Evolutionary conservation across 306 rosid species (phyloP), one percentile per base, ranked within the genome.

Genomic region (Lathyrus sativus): DNA sequence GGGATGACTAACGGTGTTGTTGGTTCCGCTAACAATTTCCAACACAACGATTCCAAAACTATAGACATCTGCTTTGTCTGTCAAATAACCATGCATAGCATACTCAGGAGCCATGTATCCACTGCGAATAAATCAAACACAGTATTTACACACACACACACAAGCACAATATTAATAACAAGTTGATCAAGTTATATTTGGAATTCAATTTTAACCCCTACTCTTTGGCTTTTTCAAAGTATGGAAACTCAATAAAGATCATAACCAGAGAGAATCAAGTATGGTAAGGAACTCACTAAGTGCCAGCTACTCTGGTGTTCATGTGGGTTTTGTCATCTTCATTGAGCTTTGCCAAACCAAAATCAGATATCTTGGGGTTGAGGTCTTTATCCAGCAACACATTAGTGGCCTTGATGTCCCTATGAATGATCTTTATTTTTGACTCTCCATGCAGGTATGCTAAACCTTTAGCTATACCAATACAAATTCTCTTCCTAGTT

Each of bases 391-490:
- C 39, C 6, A 35, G 39, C 39, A 35, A 35, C 9, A 35, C 39
- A 35, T 35, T 35, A 7, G 39, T 6, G 9, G 39, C 39, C 9
- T 88, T 88, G 46, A 88, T 86, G 65, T 89, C 91, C 77, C 91
- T 63, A 48, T 89, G 96, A 44, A 86, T 88, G 11, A 89, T 81
- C 78, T 89, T 86, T 38, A 89, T 12, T 78, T 83, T 80, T 1
- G 87, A 89, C 33, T 89, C 91, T 63, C 76, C 91, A 65, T 89
- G 96, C 2, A 89, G 89, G 79, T 69, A 86, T 31, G 89, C 84
- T 68, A 89, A 72, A 5, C 93, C 93, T 70, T 56, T 87, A 0
- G 83, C 91, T 48, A 87, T 74, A 50, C 89, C 86, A 39, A 83
- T n/a, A 55, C 89, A 87, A 4, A 89, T 89, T 24, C 31, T 85